These are phyloP conservation scores for Aspergillus asperescens DNA, from an alignment of 495 filamentous ascomycete genomes.

Conservation along the genomic window DNA sequence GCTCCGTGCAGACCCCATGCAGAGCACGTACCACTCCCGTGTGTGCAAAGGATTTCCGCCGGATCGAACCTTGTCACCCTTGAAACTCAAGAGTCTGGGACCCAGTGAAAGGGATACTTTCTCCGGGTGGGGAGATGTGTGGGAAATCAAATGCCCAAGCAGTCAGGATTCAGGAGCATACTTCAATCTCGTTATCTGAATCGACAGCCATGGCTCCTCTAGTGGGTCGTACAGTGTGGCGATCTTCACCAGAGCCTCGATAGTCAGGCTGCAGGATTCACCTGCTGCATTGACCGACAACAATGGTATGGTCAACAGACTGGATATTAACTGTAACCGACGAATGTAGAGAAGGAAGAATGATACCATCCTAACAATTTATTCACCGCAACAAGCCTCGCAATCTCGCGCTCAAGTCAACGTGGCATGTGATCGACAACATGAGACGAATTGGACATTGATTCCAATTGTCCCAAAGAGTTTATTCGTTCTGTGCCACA, in stretches of 20 bases:
- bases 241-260: conserved; percentile 7
- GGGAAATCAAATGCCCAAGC: not conserved
- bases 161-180: not conserved
- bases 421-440: not conserved
- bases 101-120: conserved; percentile 1
- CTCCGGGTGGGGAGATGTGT: not conserved
- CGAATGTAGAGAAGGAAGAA: not conserved
- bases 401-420: not conserved
- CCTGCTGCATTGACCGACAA: conserved; percentile 5
- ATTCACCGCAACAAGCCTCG: not conserved
- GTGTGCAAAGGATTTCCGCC: not conserved
- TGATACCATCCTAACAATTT: not conserved
- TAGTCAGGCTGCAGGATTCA: conserved; percentile 7
- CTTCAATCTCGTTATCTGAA: not conserved
- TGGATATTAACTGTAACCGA: not conserved
- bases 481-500: not conserved
- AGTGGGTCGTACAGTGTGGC: conserved; percentile 1
- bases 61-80: not conserved
- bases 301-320: conserved; percentile 5
- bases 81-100: too few relatives aligned
- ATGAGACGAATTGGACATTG: not conserved
- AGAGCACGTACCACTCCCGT: conserved; percentile 5
- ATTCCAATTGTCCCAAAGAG: not conserved
- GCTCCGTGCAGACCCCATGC: not conserved
- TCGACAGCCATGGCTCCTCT: not conserved